phyloP scores from a whole-genome alignment of 768 basidiomycete species.

The Mycena kentingensis region DNA sequence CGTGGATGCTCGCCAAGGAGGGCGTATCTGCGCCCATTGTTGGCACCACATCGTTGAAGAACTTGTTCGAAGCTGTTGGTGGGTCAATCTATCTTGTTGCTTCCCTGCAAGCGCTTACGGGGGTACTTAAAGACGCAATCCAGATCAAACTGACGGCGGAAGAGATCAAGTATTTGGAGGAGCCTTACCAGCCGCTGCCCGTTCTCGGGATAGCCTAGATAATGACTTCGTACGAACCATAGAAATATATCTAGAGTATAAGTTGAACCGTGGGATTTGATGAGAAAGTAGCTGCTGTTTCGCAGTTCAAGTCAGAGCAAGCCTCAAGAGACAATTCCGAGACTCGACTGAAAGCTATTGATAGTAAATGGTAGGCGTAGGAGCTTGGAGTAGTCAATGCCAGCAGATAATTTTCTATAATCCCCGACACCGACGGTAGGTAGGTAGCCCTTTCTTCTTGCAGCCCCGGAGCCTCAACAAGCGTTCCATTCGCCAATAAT shows the following conservation, averaged over 20 bases:
- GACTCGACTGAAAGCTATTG: no score
- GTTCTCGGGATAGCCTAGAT: slow-evolving; percentile 47
- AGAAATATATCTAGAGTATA: no score
- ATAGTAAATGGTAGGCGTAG: no score
- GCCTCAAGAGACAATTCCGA: no score
- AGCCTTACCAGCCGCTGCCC: slow-evolving; percentile 49
- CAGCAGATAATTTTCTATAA: no score
- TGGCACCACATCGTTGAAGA: slow-evolving; percentile 53
- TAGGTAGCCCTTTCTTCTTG: no score
- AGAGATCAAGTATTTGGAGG: slow-evolving; percentile 57
- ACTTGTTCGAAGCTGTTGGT: slow-evolving; percentile 56
- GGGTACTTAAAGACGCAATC: slow-evolving; percentile 37
- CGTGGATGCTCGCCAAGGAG: slow-evolving; percentile 52
- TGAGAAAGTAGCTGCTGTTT: background rate
- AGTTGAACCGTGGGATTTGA: background rate
- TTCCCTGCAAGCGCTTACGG: background rate
- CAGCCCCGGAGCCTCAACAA: no score
- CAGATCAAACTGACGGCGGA: slow-evolving; percentile 54
- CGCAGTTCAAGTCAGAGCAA: no score
- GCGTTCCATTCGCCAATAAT: no score
- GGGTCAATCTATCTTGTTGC: slow-evolving; percentile 6
- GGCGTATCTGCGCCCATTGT: slow-evolving; percentile 61
- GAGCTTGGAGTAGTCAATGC: no score
- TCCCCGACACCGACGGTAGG: no score
- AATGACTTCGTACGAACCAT: no score